Evolutionary conservation across 768 basidiomycete genomes (phyloP).

Genomic region (Kwoniella sp.): DNA sequence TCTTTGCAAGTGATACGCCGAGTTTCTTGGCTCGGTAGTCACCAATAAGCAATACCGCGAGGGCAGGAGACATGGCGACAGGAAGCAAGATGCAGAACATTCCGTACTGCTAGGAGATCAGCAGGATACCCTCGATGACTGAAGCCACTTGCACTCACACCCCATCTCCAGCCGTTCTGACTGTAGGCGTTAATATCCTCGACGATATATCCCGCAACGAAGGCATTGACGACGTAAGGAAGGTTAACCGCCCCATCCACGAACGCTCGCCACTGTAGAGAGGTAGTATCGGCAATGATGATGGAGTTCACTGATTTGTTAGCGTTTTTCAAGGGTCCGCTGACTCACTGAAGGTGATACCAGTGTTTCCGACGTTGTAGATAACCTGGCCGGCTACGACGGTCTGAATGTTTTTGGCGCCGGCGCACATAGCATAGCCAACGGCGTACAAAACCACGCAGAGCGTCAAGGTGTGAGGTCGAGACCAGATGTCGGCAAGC

Average conservation of each 20-base stretch:
- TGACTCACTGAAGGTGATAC: constrained; percentile 43
- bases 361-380: constrained; percentile 47
- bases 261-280: constrained; percentile 54
- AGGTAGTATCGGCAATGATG: constrained; percentile 52
- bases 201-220: constrained; percentile 48
- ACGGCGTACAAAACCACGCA: constrained; percentile 43
- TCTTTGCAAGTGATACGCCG: constrained; percentile 36
- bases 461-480: constrained; percentile 43
- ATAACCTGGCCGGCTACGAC: constrained; percentile 44
- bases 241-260: constrained; percentile 40
- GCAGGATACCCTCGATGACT: background rate
- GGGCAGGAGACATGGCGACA: constrained; percentile 41
- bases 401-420: constrained; percentile 36
- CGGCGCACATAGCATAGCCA: constrained; percentile 50
- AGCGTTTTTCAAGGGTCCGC: background rate
- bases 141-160: constrained; percentile 20
- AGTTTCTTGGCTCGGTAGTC: constrained; percentile 40
- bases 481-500: constrained; percentile 46
- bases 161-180: constrained; percentile 54
- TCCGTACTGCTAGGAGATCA: constrained; percentile 34
- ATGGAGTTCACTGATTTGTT: constrained; percentile 20
- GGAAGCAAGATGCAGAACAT: constrained; percentile 54
- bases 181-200: constrained; percentile 33
- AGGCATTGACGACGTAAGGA: constrained; percentile 50
- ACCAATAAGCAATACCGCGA: constrained; percentile 48